Conservation (phyloP, 305 asterid species). For the Petunia hybrid region DNA sequence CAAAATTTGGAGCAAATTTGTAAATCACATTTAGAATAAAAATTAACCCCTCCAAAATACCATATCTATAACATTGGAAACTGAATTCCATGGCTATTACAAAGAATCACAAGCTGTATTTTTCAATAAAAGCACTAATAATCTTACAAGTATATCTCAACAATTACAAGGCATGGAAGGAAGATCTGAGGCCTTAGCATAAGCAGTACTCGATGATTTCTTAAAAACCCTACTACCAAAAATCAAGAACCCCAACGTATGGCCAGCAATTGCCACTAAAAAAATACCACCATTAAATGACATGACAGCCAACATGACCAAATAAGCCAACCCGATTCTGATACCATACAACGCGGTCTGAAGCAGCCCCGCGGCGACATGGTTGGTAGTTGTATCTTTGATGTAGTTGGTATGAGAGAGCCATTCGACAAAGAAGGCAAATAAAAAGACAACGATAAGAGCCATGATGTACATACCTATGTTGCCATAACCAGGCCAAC, state of each 20-base stretch:
- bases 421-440: constrained; percentile 64
- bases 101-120: too few relatives aligned
- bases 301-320: constrained; percentile 81
- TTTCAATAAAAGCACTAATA: too few relatives aligned
- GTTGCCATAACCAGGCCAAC: constrained; percentile 71
- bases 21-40: too few relatives aligned
- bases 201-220: neutral
- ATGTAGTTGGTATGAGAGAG: constrained; percentile 50
- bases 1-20: too few relatives aligned
- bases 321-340: constrained; percentile 51
- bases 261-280: constrained; percentile 67
- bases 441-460: constrained; percentile 50
- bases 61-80: too few relatives aligned
- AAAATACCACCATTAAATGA: constrained; percentile 75
- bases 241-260: constrained; percentile 63
- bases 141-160: too few relatives aligned
- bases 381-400: constrained; percentile 36
- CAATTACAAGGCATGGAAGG: neutral
- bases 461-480: constrained; percentile 67
- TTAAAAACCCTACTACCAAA: constrained; percentile 33
- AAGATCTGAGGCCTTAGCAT: neutral
- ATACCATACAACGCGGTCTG: constrained; percentile 53
- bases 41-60: too few relatives aligned
- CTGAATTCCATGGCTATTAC: too few relatives aligned
- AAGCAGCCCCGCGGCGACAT: constrained; percentile 43